Evolutionary conservation across 305 asterid genomes (phyloP).

Genomic region (Lippia alba): DNA sequence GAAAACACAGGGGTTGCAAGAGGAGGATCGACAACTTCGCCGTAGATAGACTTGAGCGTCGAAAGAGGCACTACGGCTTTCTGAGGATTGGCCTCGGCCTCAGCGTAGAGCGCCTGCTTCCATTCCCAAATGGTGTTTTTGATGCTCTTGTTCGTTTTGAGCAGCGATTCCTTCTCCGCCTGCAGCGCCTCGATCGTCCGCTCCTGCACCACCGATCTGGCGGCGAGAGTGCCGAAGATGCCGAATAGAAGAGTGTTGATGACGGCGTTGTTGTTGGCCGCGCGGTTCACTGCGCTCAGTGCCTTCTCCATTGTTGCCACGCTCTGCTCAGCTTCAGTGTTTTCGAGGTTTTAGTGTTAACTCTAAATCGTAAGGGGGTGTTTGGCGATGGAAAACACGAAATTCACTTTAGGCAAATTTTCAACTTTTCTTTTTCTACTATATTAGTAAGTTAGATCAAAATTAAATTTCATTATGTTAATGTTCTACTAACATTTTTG

Average conservation of each 20-base stretch:
- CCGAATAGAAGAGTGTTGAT: conserved; percentile 53
- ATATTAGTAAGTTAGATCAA: too few relatives aligned
- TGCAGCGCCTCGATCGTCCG: conserved; percentile 57
- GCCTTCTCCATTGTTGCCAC: conserved; percentile 56
- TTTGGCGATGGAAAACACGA: neutral
- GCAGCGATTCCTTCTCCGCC: conserved; percentile 63
- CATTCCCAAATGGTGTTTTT: conserved; percentile 74
- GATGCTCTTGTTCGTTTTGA: conserved; percentile 57
- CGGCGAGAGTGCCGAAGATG: conserved; percentile 55
- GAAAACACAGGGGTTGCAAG: conserved; percentile 29
- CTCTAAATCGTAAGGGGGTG: neutral
- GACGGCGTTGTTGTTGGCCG: conserved; percentile 63
- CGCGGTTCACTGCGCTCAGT: conserved; percentile 48
- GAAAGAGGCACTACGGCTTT: conserved; percentile 63
- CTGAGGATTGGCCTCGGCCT: conserved; percentile 51
- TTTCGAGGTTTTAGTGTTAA: neutral
- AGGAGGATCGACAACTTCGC: conserved; percentile 52
- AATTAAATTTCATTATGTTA: too few relatives aligned
- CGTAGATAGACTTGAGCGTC: conserved; percentile 78
- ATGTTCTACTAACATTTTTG: too few relatives aligned
- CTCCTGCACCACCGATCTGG: conserved; percentile 65
- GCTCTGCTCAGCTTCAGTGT: neutral
- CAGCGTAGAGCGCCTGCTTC: conserved; percentile 77
- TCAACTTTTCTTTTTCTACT: too few relatives aligned
- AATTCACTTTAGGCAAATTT: neutral